Percentiles rank a stretch among this genome's conserved stretches.
phyloP scores from a whole-genome alignment of 2,329 filamentous ascomycete genomes.

The Monosporascus sp. region DNA sequence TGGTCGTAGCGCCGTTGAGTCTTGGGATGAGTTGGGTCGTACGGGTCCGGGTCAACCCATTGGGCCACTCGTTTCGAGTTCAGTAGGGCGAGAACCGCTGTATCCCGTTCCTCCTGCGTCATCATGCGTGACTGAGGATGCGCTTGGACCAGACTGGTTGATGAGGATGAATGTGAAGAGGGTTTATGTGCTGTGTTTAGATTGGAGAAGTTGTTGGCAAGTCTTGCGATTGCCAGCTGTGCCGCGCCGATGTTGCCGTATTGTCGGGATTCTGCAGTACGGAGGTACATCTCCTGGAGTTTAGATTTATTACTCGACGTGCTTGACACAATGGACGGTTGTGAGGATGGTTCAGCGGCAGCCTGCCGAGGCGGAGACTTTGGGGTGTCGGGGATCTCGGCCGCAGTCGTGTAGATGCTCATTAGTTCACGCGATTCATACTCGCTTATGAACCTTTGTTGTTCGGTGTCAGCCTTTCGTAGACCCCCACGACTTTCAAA shows the following conservation, averaged over 20 bases:
- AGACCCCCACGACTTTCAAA: conserved; percentile 51
- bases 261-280: conserved; percentile 40
- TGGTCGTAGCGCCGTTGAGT: conserved; percentile 33
- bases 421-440: conserved; percentile 56
- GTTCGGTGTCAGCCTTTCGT: conserved; percentile 44
- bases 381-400: conserved; percentile 52
- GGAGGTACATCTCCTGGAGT: conserved; percentile 43
- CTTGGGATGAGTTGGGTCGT: conserved; percentile 26
- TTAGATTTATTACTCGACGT: conserved; percentile 32
- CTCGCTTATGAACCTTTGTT: conserved; percentile 50
- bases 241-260: conserved; percentile 38
- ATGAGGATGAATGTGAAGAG: neutral
- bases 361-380: conserved; percentile 44
- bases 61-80: conserved; percentile 36
- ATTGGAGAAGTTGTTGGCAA: conserved; percentile 25
- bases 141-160: conserved; percentile 11
- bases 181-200: conserved; percentile 9
- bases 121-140: conserved; percentile 26
- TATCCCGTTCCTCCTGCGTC: conserved; percentile 30
- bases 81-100: conserved; percentile 36
- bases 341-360: conserved; percentile 12
- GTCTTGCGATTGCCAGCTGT: conserved; percentile 37
- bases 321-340: conserved; percentile 28
- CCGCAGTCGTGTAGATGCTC: conserved; percentile 49
- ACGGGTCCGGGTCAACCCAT: conserved; percentile 38